These are phyloP conservation scores for Aspergillus cejpii DNA, from an alignment of 2,329 filamentous ascomycete species.

Conservation along the genomic window DNA sequence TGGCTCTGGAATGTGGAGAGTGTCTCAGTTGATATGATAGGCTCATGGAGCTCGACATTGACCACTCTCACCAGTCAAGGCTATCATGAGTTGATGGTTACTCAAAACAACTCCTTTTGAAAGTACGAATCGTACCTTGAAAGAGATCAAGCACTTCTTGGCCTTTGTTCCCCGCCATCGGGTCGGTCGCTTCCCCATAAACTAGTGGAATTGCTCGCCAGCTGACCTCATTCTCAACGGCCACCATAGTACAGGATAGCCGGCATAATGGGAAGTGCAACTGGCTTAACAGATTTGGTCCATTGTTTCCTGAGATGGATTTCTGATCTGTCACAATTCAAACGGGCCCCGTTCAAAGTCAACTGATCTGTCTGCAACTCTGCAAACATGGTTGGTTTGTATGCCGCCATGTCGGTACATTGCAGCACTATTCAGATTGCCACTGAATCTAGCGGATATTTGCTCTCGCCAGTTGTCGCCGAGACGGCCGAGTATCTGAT, in stretches of 20 bases:
- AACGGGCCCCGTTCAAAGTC: conserved; percentile 11
- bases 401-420: neutral
- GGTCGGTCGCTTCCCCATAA: neutral
- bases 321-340: conserved; percentile 33
- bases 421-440: neutral
- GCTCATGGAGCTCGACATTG: neutral
- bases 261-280: neutral
- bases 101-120: neutral
- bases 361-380: conserved; percentile 3
- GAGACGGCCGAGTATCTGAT: conserved; percentile 9
- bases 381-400: neutral
- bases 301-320: too few relatives aligned
- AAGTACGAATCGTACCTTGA: neutral
- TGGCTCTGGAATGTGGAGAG: conserved; percentile 10
- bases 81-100: too few relatives aligned
- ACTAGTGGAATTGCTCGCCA: neutral
- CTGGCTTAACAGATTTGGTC: too few relatives aligned
- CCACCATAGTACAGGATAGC: neutral
- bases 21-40: neutral
- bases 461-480: neutral
- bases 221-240: neutral
- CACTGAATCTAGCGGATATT: conserved; percentile 5
- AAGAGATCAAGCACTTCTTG: neutral
- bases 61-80: too few relatives aligned
- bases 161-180: neutral